Percentiles rank a stretch among this genome's conserved stretches.
Conservation (phyloP, 129 eudicot species). For the Flaveria robusta region DNA sequence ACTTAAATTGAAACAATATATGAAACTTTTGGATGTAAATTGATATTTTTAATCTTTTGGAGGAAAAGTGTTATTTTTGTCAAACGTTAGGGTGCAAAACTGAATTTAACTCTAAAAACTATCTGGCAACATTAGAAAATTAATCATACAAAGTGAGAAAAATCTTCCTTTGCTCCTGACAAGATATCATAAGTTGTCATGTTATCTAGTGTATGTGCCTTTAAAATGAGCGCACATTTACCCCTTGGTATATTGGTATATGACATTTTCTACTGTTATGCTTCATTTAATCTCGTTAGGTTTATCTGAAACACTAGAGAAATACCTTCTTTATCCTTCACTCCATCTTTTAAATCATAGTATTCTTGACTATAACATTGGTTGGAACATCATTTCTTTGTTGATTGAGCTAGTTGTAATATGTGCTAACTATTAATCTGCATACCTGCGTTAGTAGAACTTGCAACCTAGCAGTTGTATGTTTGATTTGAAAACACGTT, state of each 20-base stretch:
- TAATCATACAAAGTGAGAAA: not conserved
- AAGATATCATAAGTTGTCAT: not conserved
- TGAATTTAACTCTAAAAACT: too few relatives aligned
- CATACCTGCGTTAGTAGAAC: not conserved
- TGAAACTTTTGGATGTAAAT: too few relatives aligned
- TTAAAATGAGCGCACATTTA: not conserved
- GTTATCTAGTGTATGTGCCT: not conserved
- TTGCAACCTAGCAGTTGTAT: not conserved
- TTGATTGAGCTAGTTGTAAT: not conserved
- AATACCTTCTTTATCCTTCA: not conserved
- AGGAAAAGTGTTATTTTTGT: too few relatives aligned
- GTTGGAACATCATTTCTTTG: not conserved
- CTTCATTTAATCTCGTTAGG: not conserved
- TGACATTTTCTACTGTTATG: not conserved
- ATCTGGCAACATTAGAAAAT: not conserved
- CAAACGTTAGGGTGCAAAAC: too few relatives aligned
- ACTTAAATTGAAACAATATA: too few relatives aligned
- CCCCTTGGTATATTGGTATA: not conserved
- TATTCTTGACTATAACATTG: not conserved
- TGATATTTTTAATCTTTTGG: too few relatives aligned
- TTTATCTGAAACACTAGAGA: not conserved
- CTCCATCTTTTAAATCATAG: not conserved
- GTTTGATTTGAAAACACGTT: not conserved
- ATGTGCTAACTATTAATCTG: slow-evolving; percentile 4
- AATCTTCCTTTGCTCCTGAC: not conserved